A percentile compares a stretch with the other conserved stretches of the same genome.
Evolutionary conservation across 2,329 filamentous ascomycete species (phyloP).

Genomic region (Diaporthe aspalathi): DNA sequence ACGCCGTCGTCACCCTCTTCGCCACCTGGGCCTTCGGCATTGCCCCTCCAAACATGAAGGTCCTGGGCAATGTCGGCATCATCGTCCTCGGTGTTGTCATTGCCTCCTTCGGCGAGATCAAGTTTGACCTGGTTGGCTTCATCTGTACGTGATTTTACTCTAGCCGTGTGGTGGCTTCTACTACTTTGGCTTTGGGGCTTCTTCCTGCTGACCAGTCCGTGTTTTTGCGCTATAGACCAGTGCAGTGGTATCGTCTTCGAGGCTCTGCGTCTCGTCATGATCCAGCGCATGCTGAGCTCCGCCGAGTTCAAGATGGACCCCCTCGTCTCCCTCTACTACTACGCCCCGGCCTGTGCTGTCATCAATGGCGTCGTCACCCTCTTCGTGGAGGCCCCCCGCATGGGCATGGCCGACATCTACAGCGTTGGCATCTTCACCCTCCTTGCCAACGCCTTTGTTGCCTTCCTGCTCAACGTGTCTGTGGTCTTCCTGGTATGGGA

Average conservation of each 20-base stretch:
- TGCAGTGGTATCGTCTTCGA: conserved; percentile 80
- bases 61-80: conserved; percentile 86
- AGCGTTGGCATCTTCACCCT: conserved; percentile 76
- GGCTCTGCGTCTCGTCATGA: conserved; percentile 80
- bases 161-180: too few species aligned
- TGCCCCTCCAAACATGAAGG: conserved; percentile 81
- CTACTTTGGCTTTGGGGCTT: background rate
- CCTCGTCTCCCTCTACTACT: conserved; percentile 87
- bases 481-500: conserved; percentile 83
- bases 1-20: conserved; percentile 87
- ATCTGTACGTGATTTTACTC: conserved; percentile 56
- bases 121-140: conserved; percentile 82
- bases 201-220: background rate
- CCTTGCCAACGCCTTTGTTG: conserved; percentile 76
- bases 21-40: conserved; percentile 87
- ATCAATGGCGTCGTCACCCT: conserved; percentile 80
- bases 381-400: conserved; percentile 74
- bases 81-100: conserved; percentile 93
- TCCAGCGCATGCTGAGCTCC: conserved; percentile 79
- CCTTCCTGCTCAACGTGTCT: conserved; percentile 81
- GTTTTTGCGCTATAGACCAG: conserved; percentile 62
- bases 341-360: conserved; percentile 79
- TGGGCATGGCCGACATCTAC: conserved; percentile 74
- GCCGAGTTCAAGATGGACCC: conserved; percentile 89
- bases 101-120: conserved; percentile 90